These are phyloP conservation scores for Neurospora sp. DNA, from an alignment of 495 filamentous ascomycete genomes.

Conservation along the genomic window DNA sequence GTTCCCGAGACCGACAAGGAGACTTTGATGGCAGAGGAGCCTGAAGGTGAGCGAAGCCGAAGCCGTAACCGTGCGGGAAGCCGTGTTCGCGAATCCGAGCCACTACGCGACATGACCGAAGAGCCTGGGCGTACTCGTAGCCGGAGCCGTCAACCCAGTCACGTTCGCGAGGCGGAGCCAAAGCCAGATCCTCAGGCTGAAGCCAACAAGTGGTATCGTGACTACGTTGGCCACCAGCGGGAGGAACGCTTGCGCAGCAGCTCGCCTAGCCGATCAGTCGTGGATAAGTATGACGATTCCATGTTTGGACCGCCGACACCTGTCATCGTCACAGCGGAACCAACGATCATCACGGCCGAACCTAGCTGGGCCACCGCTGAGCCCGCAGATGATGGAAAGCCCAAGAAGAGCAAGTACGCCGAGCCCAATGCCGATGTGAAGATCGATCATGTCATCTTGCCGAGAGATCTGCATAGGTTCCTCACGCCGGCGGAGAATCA, in stretches of 20 bases:
- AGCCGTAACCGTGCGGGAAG: constrained; percentile 10
- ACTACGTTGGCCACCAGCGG: constrained; percentile 5
- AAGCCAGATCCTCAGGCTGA: constrained; percentile 25
- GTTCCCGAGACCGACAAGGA: constrained; percentile 25
- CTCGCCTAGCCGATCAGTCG: constrained; percentile 35
- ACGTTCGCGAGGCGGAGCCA: neutral
- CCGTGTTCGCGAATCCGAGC: constrained; percentile 6
- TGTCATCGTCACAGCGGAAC: neutral
- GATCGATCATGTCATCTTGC: constrained; percentile 39
- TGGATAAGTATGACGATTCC: constrained; percentile 36
- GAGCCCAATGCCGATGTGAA: constrained; percentile 46
- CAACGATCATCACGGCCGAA: neutral
- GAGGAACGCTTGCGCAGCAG: constrained; percentile 33
- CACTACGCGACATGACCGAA: neutral
- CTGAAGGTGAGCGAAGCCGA: constrained; percentile 2
- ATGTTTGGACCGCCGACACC: constrained; percentile 31
- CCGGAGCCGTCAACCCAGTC: neutral
- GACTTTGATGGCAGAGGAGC: constrained; percentile 24
- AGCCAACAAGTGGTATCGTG: constrained; percentile 41
- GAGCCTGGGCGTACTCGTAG: neutral
- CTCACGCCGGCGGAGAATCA: constrained; percentile 1
- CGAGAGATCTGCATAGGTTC: constrained; percentile 23
- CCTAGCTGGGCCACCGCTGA: neutral
- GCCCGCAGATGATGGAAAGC: constrained; percentile 2
- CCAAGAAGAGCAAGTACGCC: constrained; percentile 37